A percentile compares a stretch with the other conserved stretches of the same genome.
Evolutionary conservation across 495 filamentous ascomycete species (phyloP).

Genomic region (Pseudoneurospora amorphoporcata): DNA sequence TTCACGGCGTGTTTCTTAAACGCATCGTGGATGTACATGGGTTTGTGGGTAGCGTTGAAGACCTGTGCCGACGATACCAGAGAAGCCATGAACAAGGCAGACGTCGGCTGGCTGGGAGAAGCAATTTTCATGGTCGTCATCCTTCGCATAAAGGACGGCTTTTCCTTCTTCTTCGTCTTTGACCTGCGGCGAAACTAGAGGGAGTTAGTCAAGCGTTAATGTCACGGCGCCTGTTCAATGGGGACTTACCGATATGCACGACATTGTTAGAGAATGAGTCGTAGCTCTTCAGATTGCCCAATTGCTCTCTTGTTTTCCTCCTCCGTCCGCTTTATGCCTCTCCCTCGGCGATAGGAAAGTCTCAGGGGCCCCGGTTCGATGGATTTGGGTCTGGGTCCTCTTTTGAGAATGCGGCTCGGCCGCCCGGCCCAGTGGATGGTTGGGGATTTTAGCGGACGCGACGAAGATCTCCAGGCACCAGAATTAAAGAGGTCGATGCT

Average conservation of each 20-base stretch:
- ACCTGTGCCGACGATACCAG: slow-evolving; percentile 8
- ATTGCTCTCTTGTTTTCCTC: background rate
- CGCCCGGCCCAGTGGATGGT: background rate
- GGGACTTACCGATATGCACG: background rate
- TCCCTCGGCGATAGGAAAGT: background rate
- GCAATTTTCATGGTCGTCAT: slow-evolving; percentile 20
- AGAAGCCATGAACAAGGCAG: slow-evolving; percentile 12
- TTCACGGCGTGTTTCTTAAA: slow-evolving; percentile 26
- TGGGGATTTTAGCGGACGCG: background rate
- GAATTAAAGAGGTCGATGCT: background rate
- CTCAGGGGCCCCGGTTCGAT: background rate
- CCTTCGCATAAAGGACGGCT: slow-evolving; percentile 17
- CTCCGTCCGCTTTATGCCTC: background rate
- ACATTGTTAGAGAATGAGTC: background rate
- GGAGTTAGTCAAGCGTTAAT: background rate
- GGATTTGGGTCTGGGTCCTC: background rate
- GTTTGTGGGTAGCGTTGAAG: slow-evolving; percentile 11
- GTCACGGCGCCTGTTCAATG: background rate
- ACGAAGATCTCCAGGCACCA: background rate
- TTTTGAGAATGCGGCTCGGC: background rate
- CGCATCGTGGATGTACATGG: slow-evolving; percentile 15
- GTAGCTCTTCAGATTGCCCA: background rate
- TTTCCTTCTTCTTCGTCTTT: slow-evolving; percentile 11
- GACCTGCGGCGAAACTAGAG: slow-evolving; percentile 14
- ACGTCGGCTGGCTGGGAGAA: slow-evolving; percentile 10